These are phyloP conservation scores for Neurospora sp. DNA, from an alignment of 495 filamentous ascomycete species.

Conservation along the genomic window DNA sequence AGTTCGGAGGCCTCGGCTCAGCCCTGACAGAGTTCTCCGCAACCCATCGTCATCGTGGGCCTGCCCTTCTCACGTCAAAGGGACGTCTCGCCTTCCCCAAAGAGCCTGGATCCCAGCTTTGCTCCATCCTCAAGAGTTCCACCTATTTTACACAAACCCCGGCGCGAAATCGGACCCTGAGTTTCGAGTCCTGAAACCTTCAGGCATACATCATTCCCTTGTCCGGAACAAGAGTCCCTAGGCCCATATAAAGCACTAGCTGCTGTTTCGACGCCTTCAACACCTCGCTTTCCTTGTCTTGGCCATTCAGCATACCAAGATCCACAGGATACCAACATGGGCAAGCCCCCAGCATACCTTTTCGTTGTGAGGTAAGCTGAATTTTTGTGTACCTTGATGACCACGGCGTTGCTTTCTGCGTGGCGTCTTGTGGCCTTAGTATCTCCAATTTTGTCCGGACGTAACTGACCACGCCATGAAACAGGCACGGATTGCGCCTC, in stretches of 20 bases:
- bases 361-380: conserved; percentile 68
- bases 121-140: background rate
- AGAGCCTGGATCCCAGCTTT: background rate
- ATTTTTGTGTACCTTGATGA: background rate
- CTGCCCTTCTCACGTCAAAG: background rate
- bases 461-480: background rate
- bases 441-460: background rate
- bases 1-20: background rate
- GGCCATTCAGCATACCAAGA: background rate
- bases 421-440: background rate
- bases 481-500: conserved; percentile 81
- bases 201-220: background rate
- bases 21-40: background rate
- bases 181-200: background rate
- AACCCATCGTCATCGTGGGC: background rate
- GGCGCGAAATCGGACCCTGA: background rate
- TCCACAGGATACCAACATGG: conserved; percentile 22
- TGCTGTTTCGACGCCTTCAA: background rate
- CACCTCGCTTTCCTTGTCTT: background rate
- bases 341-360: conserved; percentile 41
- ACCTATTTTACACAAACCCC: background rate
- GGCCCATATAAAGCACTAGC: background rate
- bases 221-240: background rate
- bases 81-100: background rate
- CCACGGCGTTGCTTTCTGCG: background rate